Base-by-base conservation (phyloP, 139 green algal species). In the Chlamydomonas sp. region DNA sequence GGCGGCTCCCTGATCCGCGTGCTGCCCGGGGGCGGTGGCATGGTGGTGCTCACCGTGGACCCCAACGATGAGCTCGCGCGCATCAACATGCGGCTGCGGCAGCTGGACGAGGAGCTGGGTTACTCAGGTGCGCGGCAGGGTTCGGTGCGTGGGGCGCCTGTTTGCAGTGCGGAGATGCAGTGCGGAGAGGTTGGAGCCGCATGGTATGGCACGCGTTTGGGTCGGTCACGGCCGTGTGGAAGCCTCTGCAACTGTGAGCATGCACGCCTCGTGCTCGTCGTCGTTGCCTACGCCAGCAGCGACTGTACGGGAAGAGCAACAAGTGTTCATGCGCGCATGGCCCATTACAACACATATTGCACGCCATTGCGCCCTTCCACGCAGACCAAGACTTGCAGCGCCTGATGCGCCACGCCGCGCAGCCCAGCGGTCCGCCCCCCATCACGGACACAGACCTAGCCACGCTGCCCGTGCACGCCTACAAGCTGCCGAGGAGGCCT, bases 41-140 rank as follows among this genome's bases (percentile, higher is more conserved):
- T 87, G 15, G 62, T 87, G n/a, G 2, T 87, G 73, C 62, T 87
- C 15, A 31, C 64, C 62, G 12, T 62, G 5, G 83, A 87, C 74
- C 83, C 83, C 1, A 72, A 75, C 2, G 73, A n/a, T 49, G 83
- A 63, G 2, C 3, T 87, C 6, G 15, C 64, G 62, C 83, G 20
- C 5, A 17, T 87, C 1, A 66, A 87, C 62, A 7, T 66, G 60
- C 83, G 60, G 62, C 83, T 87, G 2, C n/a, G 83, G 1, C 62
- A 80, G 5, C 62, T 87, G 10, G 83, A 87, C 10, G 83, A 87
- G 62, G 83, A 87, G 61, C 7, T 80, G 77, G 77, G 77, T 60
- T 66, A 63, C 8, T 12, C 77, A 15, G 77, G 77, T 81, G 77
- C 59, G 77, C 61, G 60, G 73, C 73, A 49, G 31, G 31, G 31